A percentile compares a stretch with the other conserved stretches of the same genome.
Conservation (phyloP, 306 rosid genomes). For the Glycine soja region DNA sequence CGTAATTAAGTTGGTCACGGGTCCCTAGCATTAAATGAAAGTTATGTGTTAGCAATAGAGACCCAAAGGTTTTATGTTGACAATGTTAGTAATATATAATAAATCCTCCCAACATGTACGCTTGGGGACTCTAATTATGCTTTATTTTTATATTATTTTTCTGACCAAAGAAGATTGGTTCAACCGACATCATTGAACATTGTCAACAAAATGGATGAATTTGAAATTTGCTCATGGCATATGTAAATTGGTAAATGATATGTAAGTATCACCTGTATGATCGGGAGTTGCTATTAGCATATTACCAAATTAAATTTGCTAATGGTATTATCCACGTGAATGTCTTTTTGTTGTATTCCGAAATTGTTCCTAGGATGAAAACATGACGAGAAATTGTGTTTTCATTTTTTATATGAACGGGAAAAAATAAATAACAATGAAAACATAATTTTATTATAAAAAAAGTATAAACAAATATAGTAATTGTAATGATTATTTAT, state of each 20-base stretch:
- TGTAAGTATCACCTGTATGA: not conserved
- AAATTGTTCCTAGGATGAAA: too few relatives aligned
- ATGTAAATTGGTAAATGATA: not conserved
- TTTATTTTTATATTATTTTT: not conserved
- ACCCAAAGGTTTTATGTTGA: not conserved
- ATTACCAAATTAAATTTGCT: too few relatives aligned
- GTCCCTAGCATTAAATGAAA: conserved; percentile 3
- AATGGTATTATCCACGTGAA: too few relatives aligned
- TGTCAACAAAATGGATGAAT: not conserved
- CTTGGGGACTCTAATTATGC: not conserved
- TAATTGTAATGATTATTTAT: too few relatives aligned
- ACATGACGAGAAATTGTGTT: too few relatives aligned
- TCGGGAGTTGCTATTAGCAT: too few relatives aligned
- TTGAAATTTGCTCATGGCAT: not conserved
- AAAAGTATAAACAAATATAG: too few relatives aligned
- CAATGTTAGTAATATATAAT: not conserved
- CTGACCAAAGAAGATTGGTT: not conserved
- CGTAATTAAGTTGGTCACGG: conserved; percentile 34
- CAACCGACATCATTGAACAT: not conserved
- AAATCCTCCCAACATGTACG: not conserved
- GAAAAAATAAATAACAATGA: too few relatives aligned
- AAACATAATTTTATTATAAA: too few relatives aligned
- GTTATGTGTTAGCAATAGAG: not conserved
- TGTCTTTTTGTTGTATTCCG: too few relatives aligned
- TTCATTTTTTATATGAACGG: too few relatives aligned